Evolutionary conservation across 2,329 filamentous ascomycete genomes (phyloP).

Genomic region (Aspergillus novoparasiticus): DNA sequence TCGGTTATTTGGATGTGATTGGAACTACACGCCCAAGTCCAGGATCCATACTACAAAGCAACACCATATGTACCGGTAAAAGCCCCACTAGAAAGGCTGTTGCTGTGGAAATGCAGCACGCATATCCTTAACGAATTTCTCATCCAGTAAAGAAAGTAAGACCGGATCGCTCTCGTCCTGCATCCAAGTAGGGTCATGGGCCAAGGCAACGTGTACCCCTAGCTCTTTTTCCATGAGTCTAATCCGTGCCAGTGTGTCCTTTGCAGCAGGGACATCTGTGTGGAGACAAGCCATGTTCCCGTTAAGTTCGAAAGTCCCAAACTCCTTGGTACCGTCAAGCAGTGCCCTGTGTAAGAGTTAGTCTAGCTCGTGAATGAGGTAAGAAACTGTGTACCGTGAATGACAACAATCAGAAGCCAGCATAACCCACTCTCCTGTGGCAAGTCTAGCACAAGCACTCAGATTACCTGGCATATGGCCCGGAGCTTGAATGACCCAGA

Average conservation of each 20-base stretch:
- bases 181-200: neutral
- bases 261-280: neutral
- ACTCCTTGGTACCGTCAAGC: neutral
- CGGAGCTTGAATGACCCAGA: neutral
- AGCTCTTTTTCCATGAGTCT: neutral
- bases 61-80: neutral
- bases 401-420: neutral
- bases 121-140: neutral
- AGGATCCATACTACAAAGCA: neutral
- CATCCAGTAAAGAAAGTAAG: neutral
- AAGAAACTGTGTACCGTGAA: neutral
- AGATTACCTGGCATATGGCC: neutral
- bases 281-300: neutral
- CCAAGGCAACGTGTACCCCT: neutral
- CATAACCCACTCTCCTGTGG: neutral
- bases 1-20: neutral
- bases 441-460: neutral
- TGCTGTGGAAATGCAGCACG: neutral
- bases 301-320: neutral
- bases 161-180: neutral
- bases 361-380: rapidly evolving
- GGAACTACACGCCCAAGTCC: neutral
- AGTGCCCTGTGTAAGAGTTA: neutral
- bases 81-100: neutral
- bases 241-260: neutral